Conservation (phyloP, 2,329 filamentous ascomycete genomes). For the Fusarium sp. region DNA sequence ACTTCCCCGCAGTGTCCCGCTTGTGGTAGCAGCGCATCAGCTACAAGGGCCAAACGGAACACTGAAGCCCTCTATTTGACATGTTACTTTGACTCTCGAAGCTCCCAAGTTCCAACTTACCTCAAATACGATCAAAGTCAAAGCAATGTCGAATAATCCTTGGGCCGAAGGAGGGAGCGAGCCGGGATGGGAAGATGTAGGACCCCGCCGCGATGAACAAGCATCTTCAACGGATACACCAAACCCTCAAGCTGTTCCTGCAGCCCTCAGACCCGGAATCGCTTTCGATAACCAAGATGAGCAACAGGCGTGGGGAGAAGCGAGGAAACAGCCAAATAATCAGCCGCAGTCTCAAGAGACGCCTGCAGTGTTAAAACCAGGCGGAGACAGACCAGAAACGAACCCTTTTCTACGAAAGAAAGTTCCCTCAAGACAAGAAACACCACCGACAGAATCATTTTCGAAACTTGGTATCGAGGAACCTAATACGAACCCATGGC, state of each 20-base stretch:
- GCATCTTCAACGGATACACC: neutral
- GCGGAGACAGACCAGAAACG: conserved; percentile 53
- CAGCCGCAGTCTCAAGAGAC: conserved; percentile 31
- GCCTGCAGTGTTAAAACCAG: conserved; percentile 50
- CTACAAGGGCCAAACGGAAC: neutral
- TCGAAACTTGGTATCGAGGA: conserved; percentile 57
- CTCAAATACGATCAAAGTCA: neutral
- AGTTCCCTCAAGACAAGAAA: conserved; percentile 42
- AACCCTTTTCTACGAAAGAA: conserved; percentile 66
- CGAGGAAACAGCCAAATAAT: conserved; percentile 31
- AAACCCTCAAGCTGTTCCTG: conserved; percentile 42
- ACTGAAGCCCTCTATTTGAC: neutral
- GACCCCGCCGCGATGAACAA: conserved; percentile 27
- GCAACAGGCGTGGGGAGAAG: conserved; percentile 48
- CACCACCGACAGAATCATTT: conserved; percentile 52
- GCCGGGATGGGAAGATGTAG: conserved; percentile 40
- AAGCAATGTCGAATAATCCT: conserved; percentile 38
- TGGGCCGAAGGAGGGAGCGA: conserved; percentile 40
- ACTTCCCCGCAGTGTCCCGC: conserved; percentile 27
- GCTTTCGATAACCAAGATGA: conserved; percentile 39
- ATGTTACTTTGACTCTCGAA: conserved; percentile 25
- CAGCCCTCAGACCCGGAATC: conserved; percentile 48
- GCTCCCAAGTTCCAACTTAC: neutral
- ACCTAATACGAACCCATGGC: conserved; percentile 51
- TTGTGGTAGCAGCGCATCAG: conserved; percentile 21